Percentiles rank a stretch among this genome's conserved stretches.
Conservation (phyloP, 225 moss, liverwort and hornwort species). For the Sphagnum tenellum region DNA sequence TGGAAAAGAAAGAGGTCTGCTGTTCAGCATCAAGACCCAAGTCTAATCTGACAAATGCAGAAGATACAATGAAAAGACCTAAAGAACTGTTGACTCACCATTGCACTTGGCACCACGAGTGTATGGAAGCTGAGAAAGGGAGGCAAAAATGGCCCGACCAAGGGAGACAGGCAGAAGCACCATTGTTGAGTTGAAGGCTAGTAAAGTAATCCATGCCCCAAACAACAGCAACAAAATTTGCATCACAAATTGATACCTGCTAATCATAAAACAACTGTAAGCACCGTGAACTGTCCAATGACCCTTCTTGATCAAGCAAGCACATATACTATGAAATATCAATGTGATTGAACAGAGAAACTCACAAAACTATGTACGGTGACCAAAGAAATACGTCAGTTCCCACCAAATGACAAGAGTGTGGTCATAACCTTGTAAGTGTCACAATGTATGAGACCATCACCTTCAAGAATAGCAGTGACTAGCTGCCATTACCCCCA, state of each 20-base stretch:
- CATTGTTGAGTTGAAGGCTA: constrained; percentile 43
- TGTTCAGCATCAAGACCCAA: no score
- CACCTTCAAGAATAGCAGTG: no score
- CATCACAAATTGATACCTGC: constrained; percentile 46
- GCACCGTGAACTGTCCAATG: not conserved
- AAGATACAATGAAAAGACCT: not conserved
- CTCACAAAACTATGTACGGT: no score
- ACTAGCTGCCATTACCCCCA: no score
- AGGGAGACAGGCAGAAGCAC: constrained; percentile 45
- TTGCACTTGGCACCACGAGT: constrained; percentile 50
- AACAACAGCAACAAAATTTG: constrained; percentile 36
- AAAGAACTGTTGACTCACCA: constrained; percentile 17
- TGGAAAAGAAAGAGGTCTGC: no score
- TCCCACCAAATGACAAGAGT: no score
- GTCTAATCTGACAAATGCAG: not conserved
- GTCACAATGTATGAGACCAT: no score
- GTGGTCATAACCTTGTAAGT: no score
- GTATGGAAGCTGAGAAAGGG: constrained; percentile 30
- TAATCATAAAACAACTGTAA: not conserved
- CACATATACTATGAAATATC: no score
- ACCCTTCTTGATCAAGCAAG: no score
- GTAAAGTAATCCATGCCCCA: constrained; percentile 45
- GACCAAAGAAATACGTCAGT: no score
- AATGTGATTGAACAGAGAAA: no score
- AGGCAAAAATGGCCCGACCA: constrained; percentile 42